Evolutionary conservation across 345 rosid species (phyloP).

Genomic region (Trapa incisa): DNA sequence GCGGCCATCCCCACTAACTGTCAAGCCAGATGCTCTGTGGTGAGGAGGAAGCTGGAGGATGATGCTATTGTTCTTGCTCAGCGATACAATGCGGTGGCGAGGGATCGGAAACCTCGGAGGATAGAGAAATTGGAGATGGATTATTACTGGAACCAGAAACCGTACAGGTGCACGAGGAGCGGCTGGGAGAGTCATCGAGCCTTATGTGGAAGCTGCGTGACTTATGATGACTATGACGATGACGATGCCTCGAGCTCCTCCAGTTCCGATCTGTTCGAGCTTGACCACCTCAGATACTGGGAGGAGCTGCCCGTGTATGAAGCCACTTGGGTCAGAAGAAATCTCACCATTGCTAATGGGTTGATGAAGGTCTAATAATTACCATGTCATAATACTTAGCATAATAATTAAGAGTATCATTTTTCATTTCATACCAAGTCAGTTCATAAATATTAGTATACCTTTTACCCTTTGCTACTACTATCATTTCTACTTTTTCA

Average conservation of each 20-base stretch:
- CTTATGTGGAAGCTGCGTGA: background rate
- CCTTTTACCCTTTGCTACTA: too few relatives aligned
- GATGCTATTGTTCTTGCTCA: too few relatives aligned
- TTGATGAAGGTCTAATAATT: slow-evolving; percentile 7
- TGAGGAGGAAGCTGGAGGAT: slow-evolving; percentile 6
- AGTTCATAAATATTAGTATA: too few relatives aligned
- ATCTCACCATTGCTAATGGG: slow-evolving; percentile 53
- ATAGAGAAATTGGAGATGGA: slow-evolving; percentile 34
- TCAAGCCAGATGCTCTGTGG: slow-evolving; percentile 21
- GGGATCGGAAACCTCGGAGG: slow-evolving; percentile 20
- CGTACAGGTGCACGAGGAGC: slow-evolving; percentile 3
- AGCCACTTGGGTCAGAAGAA: slow-evolving; percentile 37
- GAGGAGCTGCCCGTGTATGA: slow-evolving; percentile 67
- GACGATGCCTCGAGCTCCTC: slow-evolving; percentile 36
- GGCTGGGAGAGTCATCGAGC: too few relatives aligned
- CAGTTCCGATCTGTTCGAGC: slow-evolving; percentile 51
- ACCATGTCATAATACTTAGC: background rate
- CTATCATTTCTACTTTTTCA: too few relatives aligned
- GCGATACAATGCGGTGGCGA: slow-evolving; percentile 6
- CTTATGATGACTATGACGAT: slow-evolving; percentile 13
- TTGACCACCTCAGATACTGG: slow-evolving; percentile 27
- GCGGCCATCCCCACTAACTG: slow-evolving; percentile 8
- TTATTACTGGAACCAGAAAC: slow-evolving; percentile 27
- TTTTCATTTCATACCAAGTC: too few relatives aligned
- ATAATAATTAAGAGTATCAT: too few relatives aligned